phyloP scores from a whole-genome alignment of 2,329 filamentous ascomycete genomes.

The Coniochaeta sp. region DNA sequence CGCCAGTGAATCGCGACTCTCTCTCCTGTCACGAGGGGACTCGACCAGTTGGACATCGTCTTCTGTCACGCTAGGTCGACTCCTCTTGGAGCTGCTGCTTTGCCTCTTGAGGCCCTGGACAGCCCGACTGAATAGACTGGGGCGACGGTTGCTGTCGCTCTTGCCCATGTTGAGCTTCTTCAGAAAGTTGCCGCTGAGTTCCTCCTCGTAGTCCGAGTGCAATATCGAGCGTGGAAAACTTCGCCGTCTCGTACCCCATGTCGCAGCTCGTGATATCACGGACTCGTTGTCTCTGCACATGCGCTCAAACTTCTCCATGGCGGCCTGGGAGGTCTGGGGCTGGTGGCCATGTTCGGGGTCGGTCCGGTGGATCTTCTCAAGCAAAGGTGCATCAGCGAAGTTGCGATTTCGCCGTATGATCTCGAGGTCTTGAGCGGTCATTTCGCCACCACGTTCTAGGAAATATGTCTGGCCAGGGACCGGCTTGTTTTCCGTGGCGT shows the following conservation, averaged over 20 bases:
- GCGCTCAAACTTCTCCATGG: conserved; percentile 44
- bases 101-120: conserved; percentile 43
- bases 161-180: conserved; percentile 54
- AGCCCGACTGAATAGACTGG: conserved; percentile 47
- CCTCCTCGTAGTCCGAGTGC: conserved; percentile 45
- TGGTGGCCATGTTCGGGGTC: conserved; percentile 27
- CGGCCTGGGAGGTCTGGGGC: conserved; percentile 43
- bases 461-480: conserved; percentile 45
- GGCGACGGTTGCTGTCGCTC: conserved; percentile 35
- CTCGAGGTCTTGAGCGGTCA: conserved; percentile 39
- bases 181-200: conserved; percentile 53
- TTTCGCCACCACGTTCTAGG: conserved; percentile 27
- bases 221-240: conserved; percentile 49
- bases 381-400: conserved; percentile 42
- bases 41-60: background rate
- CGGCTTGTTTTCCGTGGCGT: conserved; percentile 42
- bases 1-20: conserved; percentile 40
- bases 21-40: conserved; percentile 26
- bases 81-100: conserved; percentile 41
- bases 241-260: conserved; percentile 61
- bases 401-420: conserved; percentile 40
- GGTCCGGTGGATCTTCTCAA: conserved; percentile 35
- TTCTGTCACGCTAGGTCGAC: conserved; percentile 26
- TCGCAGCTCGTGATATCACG: conserved; percentile 56
- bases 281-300: conserved; percentile 49